These are phyloP conservation scores for Fusarium sororula DNA, from an alignment of 2,329 filamentous ascomycete species.

Conservation along the genomic window DNA sequence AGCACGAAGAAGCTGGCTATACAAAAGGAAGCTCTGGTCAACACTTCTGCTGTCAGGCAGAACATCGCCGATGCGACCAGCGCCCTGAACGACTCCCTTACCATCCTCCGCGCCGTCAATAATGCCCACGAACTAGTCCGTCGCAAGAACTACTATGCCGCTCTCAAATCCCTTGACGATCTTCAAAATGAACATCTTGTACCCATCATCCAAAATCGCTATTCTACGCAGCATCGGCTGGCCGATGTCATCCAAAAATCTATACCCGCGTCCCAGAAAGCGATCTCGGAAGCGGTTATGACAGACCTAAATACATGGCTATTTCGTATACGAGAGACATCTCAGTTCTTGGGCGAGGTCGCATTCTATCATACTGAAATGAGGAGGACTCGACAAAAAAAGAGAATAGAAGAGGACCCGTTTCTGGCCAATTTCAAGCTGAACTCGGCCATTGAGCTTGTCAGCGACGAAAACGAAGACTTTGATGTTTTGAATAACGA, in stretches of 20 bases:
- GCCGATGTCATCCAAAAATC: constrained; percentile 96
- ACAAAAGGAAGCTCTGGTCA: constrained; percentile 93
- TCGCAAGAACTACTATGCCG: constrained; percentile 95
- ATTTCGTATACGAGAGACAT: constrained; percentile 92
- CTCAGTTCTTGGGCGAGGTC: constrained; percentile 94
- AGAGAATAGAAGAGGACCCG: constrained; percentile 78
- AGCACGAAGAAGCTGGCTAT: constrained; percentile 94
- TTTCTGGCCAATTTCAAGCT: constrained; percentile 86
- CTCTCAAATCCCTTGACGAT: constrained; percentile 92
- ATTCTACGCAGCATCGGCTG: constrained; percentile 93
- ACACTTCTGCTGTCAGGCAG: constrained; percentile 89
- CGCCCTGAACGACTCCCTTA: constrained; percentile 88
- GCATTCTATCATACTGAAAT: constrained; percentile 96
- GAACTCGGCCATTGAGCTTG: constrained; percentile 94
- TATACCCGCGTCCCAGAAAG: constrained; percentile 89
- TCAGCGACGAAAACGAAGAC: constrained; percentile 94
- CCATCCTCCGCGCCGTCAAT: constrained; percentile 91
- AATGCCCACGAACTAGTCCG: constrained; percentile 90
- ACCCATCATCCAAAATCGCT: constrained; percentile 77
- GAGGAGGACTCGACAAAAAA: constrained; percentile 82
- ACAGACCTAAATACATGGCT: constrained; percentile 96
- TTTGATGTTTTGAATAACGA: constrained; percentile 97
- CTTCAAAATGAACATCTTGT: constrained; percentile 93
- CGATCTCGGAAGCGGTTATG: constrained; percentile 97
- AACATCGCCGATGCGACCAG: constrained; percentile 94